Evolutionary conservation across 2,329 filamentous ascomycete genomes (phyloP).

Genomic region (Capronia coronata): DNA sequence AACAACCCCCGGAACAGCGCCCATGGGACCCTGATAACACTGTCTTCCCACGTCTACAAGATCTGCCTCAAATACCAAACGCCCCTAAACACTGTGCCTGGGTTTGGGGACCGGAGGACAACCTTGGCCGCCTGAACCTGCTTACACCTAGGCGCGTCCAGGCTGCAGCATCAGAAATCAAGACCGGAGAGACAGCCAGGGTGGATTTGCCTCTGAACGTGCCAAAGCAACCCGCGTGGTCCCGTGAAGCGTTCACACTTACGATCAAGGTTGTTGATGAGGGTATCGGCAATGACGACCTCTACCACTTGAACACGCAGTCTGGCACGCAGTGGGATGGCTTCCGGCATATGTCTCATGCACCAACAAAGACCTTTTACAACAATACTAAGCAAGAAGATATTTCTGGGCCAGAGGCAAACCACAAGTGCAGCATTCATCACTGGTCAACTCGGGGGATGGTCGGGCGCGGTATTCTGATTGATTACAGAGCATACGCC

Average conservation of each 20-base stretch:
- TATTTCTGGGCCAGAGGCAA: constrained; percentile 20
- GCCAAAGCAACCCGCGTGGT: constrained; percentile 47
- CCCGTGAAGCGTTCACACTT: constrained; percentile 35
- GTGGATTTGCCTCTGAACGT: constrained; percentile 50
- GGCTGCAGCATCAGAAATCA: constrained; percentile 44
- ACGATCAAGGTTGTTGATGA: constrained; percentile 26
- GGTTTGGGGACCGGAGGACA: constrained; percentile 51
- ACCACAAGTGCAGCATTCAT: constrained; percentile 37
- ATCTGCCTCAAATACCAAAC: constrained; percentile 46
- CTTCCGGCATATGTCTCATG: constrained; percentile 38
- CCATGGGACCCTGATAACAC: constrained; percentile 43
- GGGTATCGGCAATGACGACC: constrained; percentile 39
- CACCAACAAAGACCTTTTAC: constrained; percentile 28
- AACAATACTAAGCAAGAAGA: neutral
- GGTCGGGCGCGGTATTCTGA: constrained; percentile 37
- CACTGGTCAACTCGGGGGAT: constrained; percentile 38
- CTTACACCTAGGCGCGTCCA: constrained; percentile 51
- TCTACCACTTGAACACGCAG: constrained; percentile 44
- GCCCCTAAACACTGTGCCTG: constrained; percentile 52
- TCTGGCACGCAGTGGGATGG: constrained; percentile 47
- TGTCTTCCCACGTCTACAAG: constrained; percentile 47
- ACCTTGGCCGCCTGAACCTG: constrained; percentile 46
- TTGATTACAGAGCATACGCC: constrained; percentile 42
- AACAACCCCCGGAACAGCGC: too few species aligned
- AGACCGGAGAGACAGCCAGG: constrained; percentile 49